These are phyloP conservation scores for Tetrahymena elliotti DNA, from an alignment of 73 alveolate species.

Conservation along the genomic window DNA sequence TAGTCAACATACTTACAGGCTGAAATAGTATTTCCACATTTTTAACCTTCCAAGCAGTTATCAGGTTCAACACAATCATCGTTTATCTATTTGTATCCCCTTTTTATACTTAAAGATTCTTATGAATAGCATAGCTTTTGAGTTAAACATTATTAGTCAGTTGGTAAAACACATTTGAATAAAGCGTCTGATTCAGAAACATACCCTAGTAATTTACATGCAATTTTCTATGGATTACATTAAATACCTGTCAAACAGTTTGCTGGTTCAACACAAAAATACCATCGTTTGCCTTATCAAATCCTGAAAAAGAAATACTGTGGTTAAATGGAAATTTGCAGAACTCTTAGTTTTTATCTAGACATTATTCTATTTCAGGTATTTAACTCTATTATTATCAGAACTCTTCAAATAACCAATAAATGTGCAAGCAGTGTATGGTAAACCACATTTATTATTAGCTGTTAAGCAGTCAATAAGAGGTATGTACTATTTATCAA, in stretches of 20 bases:
- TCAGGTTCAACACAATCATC: neutral
- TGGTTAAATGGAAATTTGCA: neutral
- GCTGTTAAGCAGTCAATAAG: neutral
- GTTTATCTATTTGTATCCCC: neutral
- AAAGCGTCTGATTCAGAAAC: neutral
- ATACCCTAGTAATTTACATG: neutral
- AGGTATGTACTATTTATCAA: neutral
- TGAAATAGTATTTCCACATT: neutral
- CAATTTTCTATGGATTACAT: neutral
- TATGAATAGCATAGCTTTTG: neutral
- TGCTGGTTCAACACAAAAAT: neutral
- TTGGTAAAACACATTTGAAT: neutral
- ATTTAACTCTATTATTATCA: neutral
- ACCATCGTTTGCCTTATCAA: neutral
- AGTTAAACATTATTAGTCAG: neutral
- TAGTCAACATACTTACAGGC: neutral
- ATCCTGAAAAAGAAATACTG: neutral
- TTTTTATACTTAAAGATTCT: neutral
- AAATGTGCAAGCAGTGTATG: neutral
- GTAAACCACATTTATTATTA: neutral
- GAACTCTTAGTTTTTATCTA: neutral
- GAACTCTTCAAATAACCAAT: neutral
- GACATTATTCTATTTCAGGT: neutral
- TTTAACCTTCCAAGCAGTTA: neutral
- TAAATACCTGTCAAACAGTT: neutral